Conservation (phyloP, 2,329 filamentous ascomycete genomes). For the Verruconis gallopava region DNA sequence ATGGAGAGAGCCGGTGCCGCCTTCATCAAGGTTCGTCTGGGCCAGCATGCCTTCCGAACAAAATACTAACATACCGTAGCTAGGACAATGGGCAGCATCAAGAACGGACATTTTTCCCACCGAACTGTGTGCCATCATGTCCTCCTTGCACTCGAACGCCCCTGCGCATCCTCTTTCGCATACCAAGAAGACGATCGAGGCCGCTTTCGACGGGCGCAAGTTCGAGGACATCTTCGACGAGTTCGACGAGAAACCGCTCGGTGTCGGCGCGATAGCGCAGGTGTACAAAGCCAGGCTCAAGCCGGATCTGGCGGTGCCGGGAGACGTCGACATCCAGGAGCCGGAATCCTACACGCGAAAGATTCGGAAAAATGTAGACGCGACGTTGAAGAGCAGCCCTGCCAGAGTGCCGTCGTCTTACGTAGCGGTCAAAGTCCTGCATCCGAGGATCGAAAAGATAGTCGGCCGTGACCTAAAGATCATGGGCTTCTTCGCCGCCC, state of each 20-base stretch:
- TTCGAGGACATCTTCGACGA: conserved; percentile 96
- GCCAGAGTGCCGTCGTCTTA: conserved; percentile 78
- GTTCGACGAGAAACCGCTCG: conserved; percentile 78
- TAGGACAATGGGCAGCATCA: conserved; percentile 97
- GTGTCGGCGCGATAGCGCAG: conserved; percentile 92
- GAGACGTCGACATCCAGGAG: conserved; percentile 41
- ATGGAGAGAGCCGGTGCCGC: conserved; percentile 93
- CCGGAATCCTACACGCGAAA: conserved; percentile 50
- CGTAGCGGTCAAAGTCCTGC: conserved; percentile 91
- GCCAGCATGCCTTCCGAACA: neutral
- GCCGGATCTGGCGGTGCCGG: conserved; percentile 55
- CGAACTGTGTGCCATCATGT: conserved; percentile 88
- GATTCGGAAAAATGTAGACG: conserved; percentile 70
- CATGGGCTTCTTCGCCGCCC: conserved; percentile 79
- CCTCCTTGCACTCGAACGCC: conserved; percentile 84
- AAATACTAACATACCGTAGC: conserved; percentile 31
- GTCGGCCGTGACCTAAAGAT: conserved; percentile 87
- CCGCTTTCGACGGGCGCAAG: conserved; percentile 63
- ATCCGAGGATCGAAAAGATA: conserved; percentile 78
- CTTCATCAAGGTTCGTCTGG: conserved; percentile 69
- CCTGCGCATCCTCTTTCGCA: conserved; percentile 75
- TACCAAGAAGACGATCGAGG: conserved; percentile 66
- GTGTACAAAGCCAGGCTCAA: conserved; percentile 94
- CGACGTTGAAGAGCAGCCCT: conserved; percentile 73
- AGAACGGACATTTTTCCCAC: conserved; percentile 91